Conservation (phyloP, 2,329 filamentous ascomycete species). For the Epicoccum nigrum region DNA sequence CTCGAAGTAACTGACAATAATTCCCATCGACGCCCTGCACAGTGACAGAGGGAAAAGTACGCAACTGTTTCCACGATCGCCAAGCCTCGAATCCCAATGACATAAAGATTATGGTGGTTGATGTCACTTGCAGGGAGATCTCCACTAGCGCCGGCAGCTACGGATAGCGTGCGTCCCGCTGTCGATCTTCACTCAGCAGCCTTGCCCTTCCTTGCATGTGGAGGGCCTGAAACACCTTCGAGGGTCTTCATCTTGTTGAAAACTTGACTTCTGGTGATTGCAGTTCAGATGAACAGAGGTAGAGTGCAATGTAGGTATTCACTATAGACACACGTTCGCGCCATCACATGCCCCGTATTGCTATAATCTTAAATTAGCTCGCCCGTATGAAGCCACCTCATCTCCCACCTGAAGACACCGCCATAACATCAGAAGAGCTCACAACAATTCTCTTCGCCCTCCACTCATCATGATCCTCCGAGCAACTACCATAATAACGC, state of each 20-base stretch:
- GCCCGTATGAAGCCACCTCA: conserved; percentile 10
- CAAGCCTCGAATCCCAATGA: neutral
- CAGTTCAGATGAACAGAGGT: too few relatives aligned
- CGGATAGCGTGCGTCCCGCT: neutral
- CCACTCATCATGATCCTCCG: conserved; percentile 24
- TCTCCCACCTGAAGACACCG: neutral
- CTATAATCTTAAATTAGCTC: conserved; percentile 12
- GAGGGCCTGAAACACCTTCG: neutral
- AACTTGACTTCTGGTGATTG: neutral
- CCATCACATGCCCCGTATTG: conserved; percentile 9
- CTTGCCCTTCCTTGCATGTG: neutral
- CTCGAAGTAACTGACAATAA: too few relatives aligned
- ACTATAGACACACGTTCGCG: neutral
- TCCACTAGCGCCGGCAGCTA: conserved; percentile 15
- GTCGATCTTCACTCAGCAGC: neutral
- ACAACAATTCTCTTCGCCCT: neutral
- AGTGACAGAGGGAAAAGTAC: neutral
- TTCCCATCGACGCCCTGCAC: neutral
- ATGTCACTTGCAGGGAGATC: conserved; percentile 12
- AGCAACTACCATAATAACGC: neutral
- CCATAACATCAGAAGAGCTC: conserved; percentile 10
- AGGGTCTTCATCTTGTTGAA: neutral
- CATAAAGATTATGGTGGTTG: conserved; percentile 3
- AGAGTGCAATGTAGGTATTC: neutral
- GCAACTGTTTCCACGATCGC: neutral